phyloP scores from a whole-genome alignment of 768 basidiomycete genomes.

The Termitomyces sp. region DNA sequence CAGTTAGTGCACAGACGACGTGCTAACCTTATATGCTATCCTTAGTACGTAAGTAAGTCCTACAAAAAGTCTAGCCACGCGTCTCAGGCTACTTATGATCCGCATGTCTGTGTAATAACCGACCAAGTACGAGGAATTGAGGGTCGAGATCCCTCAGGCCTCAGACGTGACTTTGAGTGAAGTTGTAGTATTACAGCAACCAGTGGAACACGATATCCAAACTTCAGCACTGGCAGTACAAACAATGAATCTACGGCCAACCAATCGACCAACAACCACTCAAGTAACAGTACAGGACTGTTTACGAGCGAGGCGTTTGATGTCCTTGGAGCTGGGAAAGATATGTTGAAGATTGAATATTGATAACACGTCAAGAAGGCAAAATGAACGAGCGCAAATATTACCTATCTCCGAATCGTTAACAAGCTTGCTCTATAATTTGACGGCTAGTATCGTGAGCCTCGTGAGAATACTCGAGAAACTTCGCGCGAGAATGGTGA shows the following conservation, averaged over 20 bases:
- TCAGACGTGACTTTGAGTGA: too few species aligned
- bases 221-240: too few species aligned
- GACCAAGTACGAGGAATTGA: background rate
- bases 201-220: background rate
- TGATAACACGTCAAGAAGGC: background rate
- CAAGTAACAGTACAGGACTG: background rate
- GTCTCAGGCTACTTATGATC: background rate
- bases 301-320: background rate
- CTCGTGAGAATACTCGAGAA: background rate
- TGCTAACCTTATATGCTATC: background rate
- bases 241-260: background rate
- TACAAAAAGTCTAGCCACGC: background rate
- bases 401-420: background rate
- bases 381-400: background rate
- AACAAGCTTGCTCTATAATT: background rate
- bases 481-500: background rate
- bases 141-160: background rate
- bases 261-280: background rate
- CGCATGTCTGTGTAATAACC: background rate
- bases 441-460: too few species aligned
- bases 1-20: too few species aligned
- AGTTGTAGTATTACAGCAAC: too few species aligned
- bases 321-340: background rate
- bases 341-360: background rate
- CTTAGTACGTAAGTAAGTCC: too few species aligned